Evolutionary conservation across 345 rosid species (phyloP).

Genomic region (Salix exigua): DNA sequence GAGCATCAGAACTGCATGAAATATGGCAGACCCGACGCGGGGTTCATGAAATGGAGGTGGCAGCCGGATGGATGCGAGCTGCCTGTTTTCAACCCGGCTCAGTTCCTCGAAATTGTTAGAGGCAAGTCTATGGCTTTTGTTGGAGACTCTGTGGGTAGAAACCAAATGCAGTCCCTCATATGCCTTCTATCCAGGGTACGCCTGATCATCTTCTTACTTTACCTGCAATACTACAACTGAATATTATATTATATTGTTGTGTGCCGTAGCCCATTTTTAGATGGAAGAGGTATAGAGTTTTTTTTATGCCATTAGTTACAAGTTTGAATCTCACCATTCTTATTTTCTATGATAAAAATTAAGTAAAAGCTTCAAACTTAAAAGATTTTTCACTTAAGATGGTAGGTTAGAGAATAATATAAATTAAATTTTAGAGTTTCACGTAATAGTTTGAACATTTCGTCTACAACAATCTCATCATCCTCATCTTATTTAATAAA

Average conservation of each 20-base stretch:
- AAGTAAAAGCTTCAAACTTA: no score
- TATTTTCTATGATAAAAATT: no score
- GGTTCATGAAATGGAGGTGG: slow-evolving; percentile 81
- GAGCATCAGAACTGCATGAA: slow-evolving; percentile 94
- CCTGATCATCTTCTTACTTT: no score
- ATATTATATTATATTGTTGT: no score
- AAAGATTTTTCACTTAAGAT: no score
- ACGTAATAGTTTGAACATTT: no score
- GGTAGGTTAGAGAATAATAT: no score
- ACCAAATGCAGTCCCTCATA: slow-evolving; percentile 94
- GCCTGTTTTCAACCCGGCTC: slow-evolving; percentile 61
- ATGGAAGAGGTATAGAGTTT: fast-evolving
- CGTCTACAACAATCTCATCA: no score
- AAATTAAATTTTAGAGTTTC: no score
- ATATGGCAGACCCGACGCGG: slow-evolving; percentile 74
- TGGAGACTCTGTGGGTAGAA: slow-evolving; percentile 85
- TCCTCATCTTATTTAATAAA: fast-evolving
- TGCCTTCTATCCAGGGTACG: slow-evolving; percentile 88
- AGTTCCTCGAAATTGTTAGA: slow-evolving; percentile 64
- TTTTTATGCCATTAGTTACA: fast-evolving
- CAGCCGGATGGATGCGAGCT: slow-evolving; percentile 69
- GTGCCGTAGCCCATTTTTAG: no score
- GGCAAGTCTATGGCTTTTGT: slow-evolving; percentile 82
- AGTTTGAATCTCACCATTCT: no score
- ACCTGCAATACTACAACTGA: no score